A percentile compares a stretch with the other conserved stretches of the same genome.
Evolutionary conservation across 75 land plant species (phyloP).

Genomic region (Adiantum capillusveneris): DNA sequence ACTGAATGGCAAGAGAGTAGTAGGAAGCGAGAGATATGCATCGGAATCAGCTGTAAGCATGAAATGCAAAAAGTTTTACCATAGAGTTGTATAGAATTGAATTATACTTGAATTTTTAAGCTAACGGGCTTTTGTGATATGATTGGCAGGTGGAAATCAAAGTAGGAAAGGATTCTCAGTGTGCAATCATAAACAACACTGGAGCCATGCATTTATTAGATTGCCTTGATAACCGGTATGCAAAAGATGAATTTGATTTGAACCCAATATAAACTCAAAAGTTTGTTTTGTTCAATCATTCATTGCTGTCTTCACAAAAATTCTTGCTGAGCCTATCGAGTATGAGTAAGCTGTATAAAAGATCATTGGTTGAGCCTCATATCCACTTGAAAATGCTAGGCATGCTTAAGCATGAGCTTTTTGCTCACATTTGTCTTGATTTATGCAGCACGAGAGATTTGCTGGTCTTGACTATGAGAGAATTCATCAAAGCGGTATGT

Average conservation of each 20-base stretch:
- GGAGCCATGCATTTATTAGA: conserved; percentile 4
- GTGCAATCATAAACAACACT: conserved; percentile 5
- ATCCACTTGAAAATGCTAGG: too few relatives aligned
- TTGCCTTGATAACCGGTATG: conserved; percentile 8
- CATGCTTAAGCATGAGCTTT: too few relatives aligned
- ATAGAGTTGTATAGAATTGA: too few relatives aligned
- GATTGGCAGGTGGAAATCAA: conserved; percentile 1
- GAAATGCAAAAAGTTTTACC: too few relatives aligned
- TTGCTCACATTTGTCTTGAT: neutral
- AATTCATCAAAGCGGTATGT: conserved; percentile 22
- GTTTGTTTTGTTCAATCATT: too few relatives aligned
- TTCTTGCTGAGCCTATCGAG: too few relatives aligned
- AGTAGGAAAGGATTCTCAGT: conserved; percentile 13
- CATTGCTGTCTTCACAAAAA: too few relatives aligned
- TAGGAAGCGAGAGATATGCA: conserved; percentile 6
- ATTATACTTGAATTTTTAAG: too few relatives aligned
- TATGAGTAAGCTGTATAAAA: too few relatives aligned
- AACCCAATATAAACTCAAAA: too few relatives aligned
- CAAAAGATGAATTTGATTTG: neutral
- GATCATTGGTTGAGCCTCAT: too few relatives aligned
- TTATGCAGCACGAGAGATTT: conserved; percentile 26
- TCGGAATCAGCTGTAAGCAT: conserved; percentile 5
- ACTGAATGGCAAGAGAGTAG: conserved; percentile 1
- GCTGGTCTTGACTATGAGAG: conserved; percentile 24
- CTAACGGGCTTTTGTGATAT: neutral